Evolutionary conservation across 2,329 filamentous ascomycete species (phyloP), one percentile per base, ranked within the genome.

Genomic region (Harringtonia aguacate): DNA sequence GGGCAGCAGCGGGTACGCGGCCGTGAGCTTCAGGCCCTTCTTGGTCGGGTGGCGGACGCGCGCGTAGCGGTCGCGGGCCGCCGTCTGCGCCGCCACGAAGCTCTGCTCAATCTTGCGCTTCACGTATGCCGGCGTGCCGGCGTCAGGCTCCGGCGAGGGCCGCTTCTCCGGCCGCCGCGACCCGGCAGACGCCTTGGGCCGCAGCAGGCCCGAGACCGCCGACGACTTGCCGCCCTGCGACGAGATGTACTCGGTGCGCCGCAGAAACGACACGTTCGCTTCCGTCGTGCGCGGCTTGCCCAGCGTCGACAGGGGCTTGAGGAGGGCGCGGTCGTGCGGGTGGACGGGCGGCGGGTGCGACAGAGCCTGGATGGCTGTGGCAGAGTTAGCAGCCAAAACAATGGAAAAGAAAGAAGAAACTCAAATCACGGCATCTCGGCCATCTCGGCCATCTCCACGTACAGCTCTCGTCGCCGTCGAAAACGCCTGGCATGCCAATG

Each of bases 401-500:
- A n/a, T n/a, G n/a, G n/a, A n/a, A n/a, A n/a, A n/a, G n/a, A n/a
- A n/a, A n/a, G n/a, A n/a, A n/a, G n/a, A n/a, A n/a, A n/a, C n/a
- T n/a, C n/a, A n/a, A n/a, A n/a, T n/a, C n/a, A n/a, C n/a, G n/a
- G n/a, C n/a, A n/a, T n/a, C n/a, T n/a, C n/a, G n/a, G n/a, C n/a
- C n/a, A n/a, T 28, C 10, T 9, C n/a, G 7, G 27, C 40, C 24
- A 4, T 14, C 21, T 20, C 17, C n/a, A 34, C 72, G 61, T 72
- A 95, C 89, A 87, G 66, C 84, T 84, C 69, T 97, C 90, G 61
- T 97, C 88, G 46, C 89, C 90, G 56, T 97, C 82, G 58, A 97
- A 95, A 46, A 97, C 81, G 27, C 89, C 88, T 8, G 90, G 90
- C 68, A 97, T 86, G 56, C 92, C 92, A 46, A 97, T 84, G 53